phyloP scores from a whole-genome alignment of 2,329 filamentous ascomycete genomes.

The Colletotrichum tofieldiae region DNA sequence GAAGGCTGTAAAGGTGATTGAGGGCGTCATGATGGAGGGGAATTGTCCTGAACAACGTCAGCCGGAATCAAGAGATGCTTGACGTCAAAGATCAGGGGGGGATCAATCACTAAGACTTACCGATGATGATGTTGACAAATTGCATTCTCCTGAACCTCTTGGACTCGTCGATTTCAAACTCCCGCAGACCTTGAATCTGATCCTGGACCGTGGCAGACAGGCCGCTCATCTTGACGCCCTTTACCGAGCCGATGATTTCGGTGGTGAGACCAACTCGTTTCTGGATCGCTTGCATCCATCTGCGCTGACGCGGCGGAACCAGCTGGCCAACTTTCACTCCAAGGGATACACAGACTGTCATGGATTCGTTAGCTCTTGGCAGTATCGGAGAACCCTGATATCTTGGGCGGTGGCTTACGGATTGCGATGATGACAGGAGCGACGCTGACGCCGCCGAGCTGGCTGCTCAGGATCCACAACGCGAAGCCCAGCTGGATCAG shows the following conservation, averaged over 20 bases:
- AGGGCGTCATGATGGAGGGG: slow-evolving; percentile 22
- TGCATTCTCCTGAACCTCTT: slow-evolving; percentile 32
- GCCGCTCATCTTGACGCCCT: slow-evolving; percentile 66
- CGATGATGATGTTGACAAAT: slow-evolving; percentile 13
- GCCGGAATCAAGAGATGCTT: neutral
- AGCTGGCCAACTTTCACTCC: neutral
- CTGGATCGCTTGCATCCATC: slow-evolving; percentile 66
- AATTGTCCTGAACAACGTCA: slow-evolving; percentile 6
- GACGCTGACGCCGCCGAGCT: slow-evolving; percentile 59
- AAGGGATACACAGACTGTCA: neutral
- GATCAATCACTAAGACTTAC: neutral
- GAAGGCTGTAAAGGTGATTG: slow-evolving; percentile 37
- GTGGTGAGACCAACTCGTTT: slow-evolving; percentile 64
- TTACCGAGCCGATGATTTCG: slow-evolving; percentile 64
- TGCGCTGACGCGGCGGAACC: slow-evolving; percentile 21
- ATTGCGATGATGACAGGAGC: slow-evolving; percentile 57
- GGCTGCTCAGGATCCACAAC: slow-evolving; percentile 47
- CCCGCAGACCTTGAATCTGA: slow-evolving; percentile 44
- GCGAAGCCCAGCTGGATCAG: slow-evolving; percentile 46
- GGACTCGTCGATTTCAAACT: slow-evolving; percentile 44
- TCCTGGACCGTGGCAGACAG: slow-evolving; percentile 56
- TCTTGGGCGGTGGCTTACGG: slow-evolving; percentile 45
- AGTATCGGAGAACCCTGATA: neutral
- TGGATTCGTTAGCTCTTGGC: neutral
- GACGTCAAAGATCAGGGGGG: too few relatives aligned